Evolutionary conservation across 805 yeast species (phyloP), one percentile per base, ranked within the genome.

Genomic region (Kodamaea kaohsiungensis): DNA sequence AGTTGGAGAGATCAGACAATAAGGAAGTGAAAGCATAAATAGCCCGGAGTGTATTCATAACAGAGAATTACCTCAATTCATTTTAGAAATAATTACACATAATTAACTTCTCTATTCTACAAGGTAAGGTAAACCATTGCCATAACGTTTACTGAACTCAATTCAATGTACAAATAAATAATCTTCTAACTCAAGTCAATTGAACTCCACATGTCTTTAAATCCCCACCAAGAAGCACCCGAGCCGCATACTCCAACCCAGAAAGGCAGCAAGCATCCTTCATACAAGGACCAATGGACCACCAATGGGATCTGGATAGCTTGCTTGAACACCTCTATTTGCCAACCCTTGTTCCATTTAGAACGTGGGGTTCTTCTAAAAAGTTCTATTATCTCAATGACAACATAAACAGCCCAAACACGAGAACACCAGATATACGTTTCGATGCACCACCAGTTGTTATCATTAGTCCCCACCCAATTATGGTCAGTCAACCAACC

Each of bases 191-290:
- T 53, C 56, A 74, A 65, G 38, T 75, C 68, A 39, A 76, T 59
- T n/a, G 77, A 65, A 37, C 59, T 52, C 75, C 76, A 68, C 57
- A 69, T 61, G 51, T 67, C 69, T 56, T 60, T 67, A 53, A 76
- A 76, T 6, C 67, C 72, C 67, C 71, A 74, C 75, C 75, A 76
- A 7, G 79, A 74, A 15, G 79, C 79, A 10, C 78, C 76, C 45
- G 69, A 60, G 12, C 79, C 79, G 57, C 76, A 76, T n/a, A 76
- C 56, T 1, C 79, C 80, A 7, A 76, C 80, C 80, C 80, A 76
- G 65, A 76, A 76, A 17, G 80, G 79, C 27, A 70, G 58, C 58
- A 76, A 71, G 57, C 79, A 76, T 2, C 79, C 80, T 4, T 73
- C 75, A 56, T 72, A 67, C 53, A 76, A 66, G 4, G 77, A 70